Percentiles rank a stretch among this genome's conserved stretches.
phyloP scores from a whole-genome alignment of 148 eudicot genomes.

The Diospyros lotus region DNA sequence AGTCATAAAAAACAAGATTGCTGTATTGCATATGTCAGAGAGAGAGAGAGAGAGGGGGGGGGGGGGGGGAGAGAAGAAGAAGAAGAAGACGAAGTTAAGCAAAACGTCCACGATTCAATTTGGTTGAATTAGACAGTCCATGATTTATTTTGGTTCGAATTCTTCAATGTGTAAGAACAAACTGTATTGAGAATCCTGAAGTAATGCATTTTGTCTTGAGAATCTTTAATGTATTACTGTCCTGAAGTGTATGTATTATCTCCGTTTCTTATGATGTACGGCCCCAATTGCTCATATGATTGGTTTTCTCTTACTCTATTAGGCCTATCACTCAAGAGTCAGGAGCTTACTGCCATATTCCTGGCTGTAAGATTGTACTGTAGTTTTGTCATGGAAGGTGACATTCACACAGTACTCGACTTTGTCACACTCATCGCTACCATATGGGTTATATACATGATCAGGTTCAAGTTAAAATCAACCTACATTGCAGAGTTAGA shows the following conservation, averaged over 20 bases:
- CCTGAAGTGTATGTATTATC: not conserved
- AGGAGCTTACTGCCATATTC: slow-evolving; percentile 80
- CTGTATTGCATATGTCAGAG: too few relatives aligned
- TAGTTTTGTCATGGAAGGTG: slow-evolving; percentile 43
- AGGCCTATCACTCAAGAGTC: slow-evolving; percentile 85
- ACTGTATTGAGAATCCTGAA: not conserved
- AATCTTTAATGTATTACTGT: not conserved
- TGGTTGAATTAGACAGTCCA: too few relatives aligned
- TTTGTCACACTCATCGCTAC: slow-evolving; percentile 52
- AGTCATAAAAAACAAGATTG: too few relatives aligned
- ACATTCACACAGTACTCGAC: slow-evolving; percentile 67
- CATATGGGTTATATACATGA: slow-evolving; percentile 90
- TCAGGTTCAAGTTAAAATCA: slow-evolving; percentile 61
- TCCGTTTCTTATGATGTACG: not conserved
- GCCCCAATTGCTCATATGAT: not conserved
- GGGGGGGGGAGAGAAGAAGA: too few relatives aligned
- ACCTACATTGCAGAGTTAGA: slow-evolving; percentile 64
- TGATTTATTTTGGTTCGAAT: too few relatives aligned
- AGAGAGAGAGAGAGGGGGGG: too few relatives aligned
- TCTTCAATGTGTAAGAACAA: too few relatives aligned
- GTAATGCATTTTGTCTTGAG: not conserved
- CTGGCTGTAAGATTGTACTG: slow-evolving; percentile 47
- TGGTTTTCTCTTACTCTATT: not conserved
- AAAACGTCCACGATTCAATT: too few relatives aligned
- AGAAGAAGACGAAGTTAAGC: too few relatives aligned